A percentile compares a stretch with the other conserved stretches of the same genome.
Conservation (phyloP, 2,329 filamentous ascomycete species). For the Cladobotryum protrusum region DNA sequence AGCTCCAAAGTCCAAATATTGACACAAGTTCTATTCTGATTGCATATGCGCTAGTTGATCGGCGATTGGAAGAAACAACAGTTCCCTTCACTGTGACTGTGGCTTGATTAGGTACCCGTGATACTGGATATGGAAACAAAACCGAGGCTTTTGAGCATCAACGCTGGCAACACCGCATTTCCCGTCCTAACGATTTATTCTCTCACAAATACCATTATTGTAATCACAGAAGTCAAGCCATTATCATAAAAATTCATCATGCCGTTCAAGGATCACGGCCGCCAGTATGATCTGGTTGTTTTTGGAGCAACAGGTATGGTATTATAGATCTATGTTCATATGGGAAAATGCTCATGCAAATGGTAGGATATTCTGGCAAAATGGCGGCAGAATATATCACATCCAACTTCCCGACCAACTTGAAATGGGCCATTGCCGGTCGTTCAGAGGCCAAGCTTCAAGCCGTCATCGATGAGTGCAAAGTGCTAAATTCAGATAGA, state of each 20-base stretch:
- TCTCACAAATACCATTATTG: background rate
- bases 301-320: slow-evolving; percentile 50
- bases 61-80: no score
- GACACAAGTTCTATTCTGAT: no score
- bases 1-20: no score
- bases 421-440: slow-evolving; percentile 85
- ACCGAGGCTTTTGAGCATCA: no score
- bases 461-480: slow-evolving; percentile 59
- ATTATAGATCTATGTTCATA: background rate
- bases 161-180: background rate
- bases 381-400: slow-evolving; percentile 71
- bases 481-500: slow-evolving; percentile 62
- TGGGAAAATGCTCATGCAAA: background rate
- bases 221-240: no score
- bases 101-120: no score
- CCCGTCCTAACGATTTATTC: background rate
- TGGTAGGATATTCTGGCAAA: slow-evolving; percentile 75
- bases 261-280: slow-evolving; percentile 43
- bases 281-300: slow-evolving; percentile 52
- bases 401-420: slow-evolving; percentile 61
- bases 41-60: no score
- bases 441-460: slow-evolving; percentile 73
- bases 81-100: no score
- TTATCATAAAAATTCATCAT: slow-evolving; percentile 24
- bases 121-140: no score